Evolutionary conservation across 1,139 yeast species (phyloP).

Genomic region (Spencermartinsiella ligniputridi): DNA sequence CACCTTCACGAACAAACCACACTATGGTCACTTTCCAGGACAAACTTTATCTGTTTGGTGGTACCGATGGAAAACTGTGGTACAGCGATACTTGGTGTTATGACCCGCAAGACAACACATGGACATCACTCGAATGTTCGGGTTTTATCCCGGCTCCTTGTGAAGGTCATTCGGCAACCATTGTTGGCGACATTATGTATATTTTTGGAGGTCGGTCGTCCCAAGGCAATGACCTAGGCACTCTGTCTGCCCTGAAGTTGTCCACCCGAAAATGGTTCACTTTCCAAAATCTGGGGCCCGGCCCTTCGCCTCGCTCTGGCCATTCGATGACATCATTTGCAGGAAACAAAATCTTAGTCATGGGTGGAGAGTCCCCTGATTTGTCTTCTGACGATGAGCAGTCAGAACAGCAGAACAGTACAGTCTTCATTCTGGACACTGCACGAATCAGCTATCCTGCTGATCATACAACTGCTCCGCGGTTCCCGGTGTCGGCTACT

Average conservation of each 20-base stretch:
- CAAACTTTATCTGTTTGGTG: constrained; percentile 89
- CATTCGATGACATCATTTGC: constrained; percentile 78
- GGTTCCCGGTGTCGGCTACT: not conserved
- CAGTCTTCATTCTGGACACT: constrained; percentile 40
- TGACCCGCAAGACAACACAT: constrained; percentile 63
- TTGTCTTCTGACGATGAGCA: constrained; percentile 19
- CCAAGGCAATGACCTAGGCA: constrained; percentile 65
- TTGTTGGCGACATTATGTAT: constrained; percentile 75
- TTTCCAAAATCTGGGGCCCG: constrained; percentile 49
- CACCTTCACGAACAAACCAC: constrained; percentile 89
- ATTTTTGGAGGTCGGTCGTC: constrained; percentile 87
- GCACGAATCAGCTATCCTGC: constrained; percentile 37
- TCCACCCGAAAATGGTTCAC: constrained; percentile 70
- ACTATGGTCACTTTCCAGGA: constrained; percentile 78
- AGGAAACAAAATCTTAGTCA: constrained; percentile 65
- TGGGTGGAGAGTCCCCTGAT: constrained; percentile 75
- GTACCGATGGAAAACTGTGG: constrained; percentile 73
- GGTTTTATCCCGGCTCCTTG: constrained; percentile 79
- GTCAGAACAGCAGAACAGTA: constrained; percentile 21
- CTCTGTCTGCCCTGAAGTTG: constrained; percentile 73
- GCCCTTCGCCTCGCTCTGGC: constrained; percentile 91
- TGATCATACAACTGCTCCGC: constrained; percentile 11
- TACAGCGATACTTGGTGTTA: constrained; percentile 78
- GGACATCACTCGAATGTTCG: constrained; percentile 50
- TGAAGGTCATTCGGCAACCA: constrained; percentile 85